Evolutionary conservation across 1,284 basidiomycete species (phyloP).

Genomic region (Ustilago shanxiensis): DNA sequence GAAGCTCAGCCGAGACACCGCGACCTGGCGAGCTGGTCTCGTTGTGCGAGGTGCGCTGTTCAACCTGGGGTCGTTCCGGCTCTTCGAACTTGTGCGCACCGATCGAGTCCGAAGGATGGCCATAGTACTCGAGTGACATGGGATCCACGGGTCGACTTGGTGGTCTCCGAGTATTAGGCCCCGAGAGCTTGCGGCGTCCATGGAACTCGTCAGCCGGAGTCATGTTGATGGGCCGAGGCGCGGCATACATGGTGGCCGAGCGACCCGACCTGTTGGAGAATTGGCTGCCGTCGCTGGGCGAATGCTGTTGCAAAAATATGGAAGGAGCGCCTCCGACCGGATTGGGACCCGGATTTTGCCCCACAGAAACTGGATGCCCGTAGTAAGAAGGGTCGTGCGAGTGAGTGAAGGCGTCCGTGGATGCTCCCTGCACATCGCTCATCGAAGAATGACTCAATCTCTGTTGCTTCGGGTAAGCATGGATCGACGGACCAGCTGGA

Average conservation of each 20-base stretch:
- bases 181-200: conserved; percentile 31
- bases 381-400: conserved; percentile 43
- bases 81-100: conserved; percentile 20
- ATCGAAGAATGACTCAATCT: conserved; percentile 23
- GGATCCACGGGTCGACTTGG: conserved; percentile 34
- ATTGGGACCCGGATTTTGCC: conserved; percentile 7
- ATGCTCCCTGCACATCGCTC: conserved; percentile 2
- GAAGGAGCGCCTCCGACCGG: conserved; percentile 16
- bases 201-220: conserved; percentile 14
- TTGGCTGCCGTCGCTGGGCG: conserved; percentile 38
- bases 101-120: conserved; percentile 35
- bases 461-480: conserved; percentile 15
- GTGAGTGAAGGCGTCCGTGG: conserved; percentile 22
- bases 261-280: conserved; percentile 38
- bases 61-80: conserved; percentile 11
- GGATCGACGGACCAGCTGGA: background rate
- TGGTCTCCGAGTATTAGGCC: conserved; percentile 6
- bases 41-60: conserved; percentile 9
- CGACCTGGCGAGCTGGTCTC: conserved; percentile 11
- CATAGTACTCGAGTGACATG: conserved; percentile 54
- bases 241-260: conserved; percentile 28
- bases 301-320: conserved; percentile 44
- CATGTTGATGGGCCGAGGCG: conserved; percentile 22
- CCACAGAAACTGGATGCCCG: conserved; percentile 21
- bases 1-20: conserved; percentile 42